Evolutionary conservation across 1,139 yeast species (phyloP).

Genomic region (Yamadazyma taylorii): DNA sequence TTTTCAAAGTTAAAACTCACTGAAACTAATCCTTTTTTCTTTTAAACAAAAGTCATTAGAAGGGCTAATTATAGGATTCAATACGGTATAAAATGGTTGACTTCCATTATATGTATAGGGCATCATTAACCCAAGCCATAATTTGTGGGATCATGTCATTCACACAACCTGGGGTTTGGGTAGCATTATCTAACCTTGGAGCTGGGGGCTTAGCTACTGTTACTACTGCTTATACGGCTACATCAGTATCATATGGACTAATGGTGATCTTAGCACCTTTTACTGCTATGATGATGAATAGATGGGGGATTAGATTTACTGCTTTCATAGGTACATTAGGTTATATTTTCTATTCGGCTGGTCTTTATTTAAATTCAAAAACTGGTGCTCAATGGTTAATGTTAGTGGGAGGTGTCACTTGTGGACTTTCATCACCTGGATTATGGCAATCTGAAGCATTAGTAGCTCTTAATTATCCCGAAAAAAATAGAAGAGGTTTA

Average conservation of each 20-base stretch:
- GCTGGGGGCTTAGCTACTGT: constrained; percentile 22
- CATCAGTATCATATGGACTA: constrained; percentile 17
- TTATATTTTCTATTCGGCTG: constrained; percentile 23
- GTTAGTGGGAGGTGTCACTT: constrained; percentile 19
- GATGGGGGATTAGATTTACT: constrained; percentile 14
- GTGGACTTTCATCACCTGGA: constrained; percentile 21
- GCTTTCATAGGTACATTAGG: constrained; percentile 20
- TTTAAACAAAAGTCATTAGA: too few species aligned
- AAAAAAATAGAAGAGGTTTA: constrained; percentile 18
- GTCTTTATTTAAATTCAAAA: constrained; percentile 21
- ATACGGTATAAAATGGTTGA: neutral
- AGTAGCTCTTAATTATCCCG: constrained; percentile 21
- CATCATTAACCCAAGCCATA: constrained; percentile 18
- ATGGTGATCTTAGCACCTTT: constrained; percentile 20
- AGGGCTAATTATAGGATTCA: too few species aligned
- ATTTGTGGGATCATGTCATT: constrained; percentile 22
- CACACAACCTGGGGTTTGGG: constrained; percentile 24
- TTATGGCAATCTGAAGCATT: constrained; percentile 25
- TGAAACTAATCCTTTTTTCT: too few species aligned
- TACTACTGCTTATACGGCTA: constrained; percentile 17
- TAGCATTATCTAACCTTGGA: constrained; percentile 20
- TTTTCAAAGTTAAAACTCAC: too few species aligned
- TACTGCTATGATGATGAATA: constrained; percentile 16
- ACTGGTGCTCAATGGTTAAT: constrained; percentile 22
- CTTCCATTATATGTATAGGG: constrained; percentile 1